Evolutionary conservation across 2,329 filamentous ascomycete genomes (phyloP).

Genomic region (Hypomyces rosellus): DNA sequence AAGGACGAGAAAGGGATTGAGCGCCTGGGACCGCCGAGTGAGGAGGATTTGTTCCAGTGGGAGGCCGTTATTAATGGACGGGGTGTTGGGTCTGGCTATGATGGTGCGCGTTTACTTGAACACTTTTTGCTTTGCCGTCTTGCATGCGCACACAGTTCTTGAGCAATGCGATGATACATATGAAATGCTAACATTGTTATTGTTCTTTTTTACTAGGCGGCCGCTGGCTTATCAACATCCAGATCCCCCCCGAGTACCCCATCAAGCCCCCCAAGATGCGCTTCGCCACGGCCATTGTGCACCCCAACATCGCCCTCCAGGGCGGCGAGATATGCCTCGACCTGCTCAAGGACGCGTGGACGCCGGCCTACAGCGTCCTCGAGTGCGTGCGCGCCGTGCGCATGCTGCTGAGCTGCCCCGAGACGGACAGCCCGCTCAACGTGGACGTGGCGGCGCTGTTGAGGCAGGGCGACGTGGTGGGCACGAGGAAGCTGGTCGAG

Average conservation of each 20-base stretch:
- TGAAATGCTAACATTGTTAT: not conserved
- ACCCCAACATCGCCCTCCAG: slow-evolving; percentile 66
- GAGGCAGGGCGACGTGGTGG: slow-evolving; percentile 60
- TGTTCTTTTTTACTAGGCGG: slow-evolving; percentile 43
- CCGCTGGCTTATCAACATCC: slow-evolving; percentile 75
- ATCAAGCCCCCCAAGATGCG: slow-evolving; percentile 66
- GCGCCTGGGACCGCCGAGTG: slow-evolving; percentile 48
- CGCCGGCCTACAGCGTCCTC: slow-evolving; percentile 75
- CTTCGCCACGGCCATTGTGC: slow-evolving; percentile 80
- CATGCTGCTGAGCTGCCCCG: slow-evolving; percentile 58
- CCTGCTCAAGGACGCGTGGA: slow-evolving; percentile 73
- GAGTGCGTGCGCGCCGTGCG: slow-evolving; percentile 67
- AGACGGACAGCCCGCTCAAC: slow-evolving; percentile 70
- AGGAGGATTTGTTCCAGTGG: slow-evolving; percentile 52
- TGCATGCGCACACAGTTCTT: not conserved
- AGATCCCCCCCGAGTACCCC: slow-evolving; percentile 73
- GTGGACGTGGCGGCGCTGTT: slow-evolving; percentile 70
- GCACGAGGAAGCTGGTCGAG: slow-evolving; percentile 63
- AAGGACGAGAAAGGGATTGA: slow-evolving; percentile 49
- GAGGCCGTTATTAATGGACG: slow-evolving; percentile 55
- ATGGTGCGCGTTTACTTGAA: slow-evolving; percentile 38
- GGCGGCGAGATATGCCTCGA: slow-evolving; percentile 94
- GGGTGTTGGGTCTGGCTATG: slow-evolving; percentile 50
- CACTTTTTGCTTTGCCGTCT: not conserved
- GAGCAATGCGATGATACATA: not conserved